Percentiles rank a stretch among this genome's conserved stretches.
phyloP scores from a whole-genome alignment of 495 filamentous ascomycete species.

The Immersiella caudata region DNA sequence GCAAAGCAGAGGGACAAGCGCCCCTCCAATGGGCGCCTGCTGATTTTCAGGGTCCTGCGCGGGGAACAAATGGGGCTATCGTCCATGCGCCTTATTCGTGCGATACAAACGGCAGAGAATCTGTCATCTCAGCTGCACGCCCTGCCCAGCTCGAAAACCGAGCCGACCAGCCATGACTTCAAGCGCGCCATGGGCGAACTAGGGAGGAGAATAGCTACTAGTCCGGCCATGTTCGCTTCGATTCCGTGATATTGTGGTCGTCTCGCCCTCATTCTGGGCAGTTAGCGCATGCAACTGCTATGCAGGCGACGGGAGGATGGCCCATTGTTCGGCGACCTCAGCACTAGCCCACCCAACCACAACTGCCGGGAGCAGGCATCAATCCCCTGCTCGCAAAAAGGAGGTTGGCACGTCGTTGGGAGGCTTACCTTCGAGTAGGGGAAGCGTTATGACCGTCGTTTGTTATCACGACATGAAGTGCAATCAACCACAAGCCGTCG shows the following conservation, averaged over 20 bases:
- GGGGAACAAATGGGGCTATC: background rate
- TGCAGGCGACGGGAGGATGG: slow-evolving; percentile 2
- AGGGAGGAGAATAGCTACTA: background rate
- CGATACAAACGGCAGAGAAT: background rate
- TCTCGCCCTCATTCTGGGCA: background rate
- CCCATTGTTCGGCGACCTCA: slow-evolving; percentile 19
- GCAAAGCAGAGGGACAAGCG: background rate
- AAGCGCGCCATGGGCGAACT: background rate
- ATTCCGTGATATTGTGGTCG: background rate
- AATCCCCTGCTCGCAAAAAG: background rate
- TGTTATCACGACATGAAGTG: background rate
- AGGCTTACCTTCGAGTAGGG: background rate
- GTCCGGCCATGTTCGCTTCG: background rate
- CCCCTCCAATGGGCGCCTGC: slow-evolving; percentile 4
- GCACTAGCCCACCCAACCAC: slow-evolving; percentile 1
- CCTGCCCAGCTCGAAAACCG: background rate
- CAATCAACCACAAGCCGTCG: background rate
- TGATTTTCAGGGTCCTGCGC: slow-evolving; percentile 19
- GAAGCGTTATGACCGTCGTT: slow-evolving; percentile 4
- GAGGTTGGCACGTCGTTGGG: background rate
- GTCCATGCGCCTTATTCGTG: background rate
- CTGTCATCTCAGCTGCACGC: background rate
- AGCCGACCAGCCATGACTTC: background rate
- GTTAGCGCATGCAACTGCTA: background rate
- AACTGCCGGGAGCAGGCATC: background rate